These are phyloP conservation scores for Russula ochroleuca DNA, from an alignment of 768 basidiomycete genomes.

Conservation along the genomic window DNA sequence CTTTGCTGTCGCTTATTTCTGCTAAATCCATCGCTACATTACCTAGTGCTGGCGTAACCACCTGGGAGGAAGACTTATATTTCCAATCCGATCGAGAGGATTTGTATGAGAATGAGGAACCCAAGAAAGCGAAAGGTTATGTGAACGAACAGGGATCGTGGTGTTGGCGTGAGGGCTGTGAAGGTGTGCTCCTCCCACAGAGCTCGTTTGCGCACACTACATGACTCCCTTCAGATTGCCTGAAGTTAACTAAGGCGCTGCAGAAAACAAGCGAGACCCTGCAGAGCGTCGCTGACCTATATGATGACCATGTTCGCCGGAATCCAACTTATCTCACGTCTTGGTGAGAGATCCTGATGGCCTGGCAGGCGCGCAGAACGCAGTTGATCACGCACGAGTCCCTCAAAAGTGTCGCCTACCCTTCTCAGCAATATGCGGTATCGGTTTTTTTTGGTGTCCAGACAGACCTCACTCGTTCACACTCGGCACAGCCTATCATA, in stretches of 20 bases:
- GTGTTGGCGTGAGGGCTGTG: conserved; percentile 82
- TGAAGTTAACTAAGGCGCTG: conserved; percentile 72
- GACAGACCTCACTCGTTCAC: background rate
- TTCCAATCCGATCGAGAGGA: conserved; percentile 48
- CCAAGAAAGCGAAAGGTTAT: conserved; percentile 47
- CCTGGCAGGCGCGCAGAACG: conserved; percentile 59
- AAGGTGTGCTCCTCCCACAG: conserved; percentile 41
- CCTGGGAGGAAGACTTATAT: conserved; percentile 29
- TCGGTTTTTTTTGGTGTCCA: conserved; percentile 10
- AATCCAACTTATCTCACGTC: background rate
- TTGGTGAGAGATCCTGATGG: conserved; percentile 16
- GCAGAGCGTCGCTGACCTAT: conserved; percentile 70
- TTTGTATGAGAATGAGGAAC: conserved; percentile 29
- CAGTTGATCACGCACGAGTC: conserved; percentile 72
- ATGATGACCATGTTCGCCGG: conserved; percentile 66
- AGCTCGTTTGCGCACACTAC: background rate
- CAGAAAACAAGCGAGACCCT: conserved; percentile 71
- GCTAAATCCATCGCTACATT: conserved; percentile 55
- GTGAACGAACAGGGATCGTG: conserved; percentile 72
- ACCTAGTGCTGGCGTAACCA: conserved; percentile 38
- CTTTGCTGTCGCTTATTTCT: conserved; percentile 69
- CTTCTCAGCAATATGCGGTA: conserved; percentile 66
- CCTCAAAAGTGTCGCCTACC: conserved; percentile 72
- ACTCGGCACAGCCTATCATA: conserved; percentile 49
- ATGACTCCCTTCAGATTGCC: conserved; percentile 48